Evolutionary conservation across 495 filamentous ascomycete species (phyloP).

Genomic region (Penicillium bialowiezense): DNA sequence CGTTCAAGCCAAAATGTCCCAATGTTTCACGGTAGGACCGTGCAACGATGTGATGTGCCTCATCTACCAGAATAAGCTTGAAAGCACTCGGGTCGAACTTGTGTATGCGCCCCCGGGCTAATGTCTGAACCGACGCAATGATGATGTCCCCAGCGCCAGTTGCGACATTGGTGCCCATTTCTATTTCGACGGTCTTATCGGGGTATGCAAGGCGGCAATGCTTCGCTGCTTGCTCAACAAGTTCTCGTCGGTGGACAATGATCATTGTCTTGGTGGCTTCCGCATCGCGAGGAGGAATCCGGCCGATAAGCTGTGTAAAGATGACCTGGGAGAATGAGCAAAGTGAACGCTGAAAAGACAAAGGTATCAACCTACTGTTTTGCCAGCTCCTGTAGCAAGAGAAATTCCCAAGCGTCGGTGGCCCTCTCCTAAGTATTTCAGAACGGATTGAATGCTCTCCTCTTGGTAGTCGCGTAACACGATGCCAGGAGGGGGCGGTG

Average conservation of each 20-base stretch:
- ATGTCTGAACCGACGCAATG: conserved; percentile 82
- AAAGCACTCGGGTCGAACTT: conserved; percentile 80
- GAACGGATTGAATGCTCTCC: conserved; percentile 85
- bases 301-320: conserved; percentile 91
- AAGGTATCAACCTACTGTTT: conserved; percentile 60
- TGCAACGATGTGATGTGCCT: conserved; percentile 97
- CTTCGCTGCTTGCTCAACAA: conserved; percentile 89
- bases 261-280: conserved; percentile 79
- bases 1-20: conserved; percentile 68
- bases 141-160: conserved; percentile 86
- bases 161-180: conserved; percentile 77
- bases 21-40: conserved; percentile 69
- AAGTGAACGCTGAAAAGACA: background rate
- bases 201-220: conserved; percentile 84
- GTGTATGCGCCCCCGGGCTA: conserved; percentile 65
- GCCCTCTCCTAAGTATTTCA: conserved; percentile 66
- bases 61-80: conserved; percentile 93
- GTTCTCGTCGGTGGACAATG: conserved; percentile 84
- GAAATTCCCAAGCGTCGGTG: conserved; percentile 84
- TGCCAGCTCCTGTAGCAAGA: conserved; percentile 87
- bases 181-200: conserved; percentile 73
- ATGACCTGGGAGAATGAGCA: conserved; percentile 60
- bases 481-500: conserved; percentile 34
- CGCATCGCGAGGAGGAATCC: conserved; percentile 56
- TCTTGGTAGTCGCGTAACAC: conserved; percentile 75